phyloP scores from a whole-genome alignment of 495 filamentous ascomycete genomes.

The Hyphodiscus hymeniophilus region DNA sequence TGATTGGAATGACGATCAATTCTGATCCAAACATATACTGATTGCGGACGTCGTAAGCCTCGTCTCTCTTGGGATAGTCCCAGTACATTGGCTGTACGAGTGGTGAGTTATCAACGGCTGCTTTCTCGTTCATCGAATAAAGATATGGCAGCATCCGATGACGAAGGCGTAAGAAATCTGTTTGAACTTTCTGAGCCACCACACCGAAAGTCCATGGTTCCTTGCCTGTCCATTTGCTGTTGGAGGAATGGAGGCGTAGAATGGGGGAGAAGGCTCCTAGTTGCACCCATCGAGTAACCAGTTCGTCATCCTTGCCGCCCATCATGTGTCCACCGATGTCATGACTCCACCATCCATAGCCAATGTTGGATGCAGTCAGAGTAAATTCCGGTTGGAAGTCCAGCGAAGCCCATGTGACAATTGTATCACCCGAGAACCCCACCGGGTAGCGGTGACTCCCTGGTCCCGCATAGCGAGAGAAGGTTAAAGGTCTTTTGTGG shows the following conservation, averaged over 20 bases:
- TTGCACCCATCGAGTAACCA: slow-evolving; percentile 50
- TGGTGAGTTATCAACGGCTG: slow-evolving; percentile 29
- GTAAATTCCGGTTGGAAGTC: slow-evolving; percentile 57
- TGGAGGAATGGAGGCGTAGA: slow-evolving; percentile 45
- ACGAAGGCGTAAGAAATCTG: slow-evolving; percentile 36
- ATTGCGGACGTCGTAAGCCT: slow-evolving; percentile 42
- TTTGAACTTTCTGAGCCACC: slow-evolving; percentile 34
- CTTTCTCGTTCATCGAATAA: slow-evolving; percentile 45
- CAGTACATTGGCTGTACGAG: slow-evolving; percentile 54
- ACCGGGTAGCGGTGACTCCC: slow-evolving; percentile 53
- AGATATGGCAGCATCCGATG: slow-evolving; percentile 49
- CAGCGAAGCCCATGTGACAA: slow-evolving; percentile 47
- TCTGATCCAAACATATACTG: slow-evolving; percentile 47
- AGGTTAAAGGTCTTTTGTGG: slow-evolving; percentile 22
- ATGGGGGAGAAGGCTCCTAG: slow-evolving; percentile 50
- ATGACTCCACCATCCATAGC: slow-evolving; percentile 58
- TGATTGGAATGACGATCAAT: slow-evolving; percentile 46
- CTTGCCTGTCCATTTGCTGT: slow-evolving; percentile 42
- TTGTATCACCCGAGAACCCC: slow-evolving; percentile 52
- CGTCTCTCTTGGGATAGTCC: slow-evolving; percentile 36
- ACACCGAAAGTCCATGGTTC: slow-evolving; percentile 47
- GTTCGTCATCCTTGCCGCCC: slow-evolving; percentile 43
- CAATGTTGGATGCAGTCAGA: slow-evolving; percentile 53
- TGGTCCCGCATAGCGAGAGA: slow-evolving; percentile 50
- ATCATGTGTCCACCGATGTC: slow-evolving; percentile 52